These are phyloP conservation scores for Fusarium concolor DNA, from an alignment of 2,329 filamentous ascomycete genomes.

Conservation along the genomic window DNA sequence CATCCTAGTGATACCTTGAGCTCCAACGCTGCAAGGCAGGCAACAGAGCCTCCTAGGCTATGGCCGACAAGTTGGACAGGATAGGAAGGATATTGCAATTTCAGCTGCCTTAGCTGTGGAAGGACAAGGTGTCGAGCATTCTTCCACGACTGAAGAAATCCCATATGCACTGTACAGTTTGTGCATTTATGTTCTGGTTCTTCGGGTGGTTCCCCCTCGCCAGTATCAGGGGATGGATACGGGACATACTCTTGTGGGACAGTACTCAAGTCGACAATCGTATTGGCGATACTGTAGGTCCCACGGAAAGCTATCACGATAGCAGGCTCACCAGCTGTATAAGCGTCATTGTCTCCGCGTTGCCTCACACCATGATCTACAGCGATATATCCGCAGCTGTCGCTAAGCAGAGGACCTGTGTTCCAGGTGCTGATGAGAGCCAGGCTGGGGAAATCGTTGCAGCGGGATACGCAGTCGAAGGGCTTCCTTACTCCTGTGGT, in stretches of 20 bases:
- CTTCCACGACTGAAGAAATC: conserved; percentile 88
- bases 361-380: conserved; percentile 72
- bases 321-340: conserved; percentile 44
- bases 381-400: conserved; percentile 94
- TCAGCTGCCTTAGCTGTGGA: conserved; percentile 70
- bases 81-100: conserved; percentile 74
- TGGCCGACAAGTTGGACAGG: conserved; percentile 86
- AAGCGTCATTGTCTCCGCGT: conserved; percentile 23
- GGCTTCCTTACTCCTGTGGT: conserved; percentile 83
- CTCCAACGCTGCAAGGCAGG: conserved; percentile 86
- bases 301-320: conserved; percentile 93
- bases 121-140: conserved; percentile 78
- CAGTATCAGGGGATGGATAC: conserved; percentile 73
- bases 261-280: conserved; percentile 89
- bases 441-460: conserved; percentile 83
- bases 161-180: conserved; percentile 93
- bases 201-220: conserved; percentile 49
- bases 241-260: conserved; percentile 91
- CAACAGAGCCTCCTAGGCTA: conserved; percentile 91
- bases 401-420: conserved; percentile 85
- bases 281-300: conserved; percentile 93
- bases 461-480: conserved; percentile 87
- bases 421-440: conserved; percentile 89
- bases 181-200: conserved; percentile 69
- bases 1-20: conserved; percentile 78